Percentiles rank a stretch among this genome's conserved stretches.
These are phyloP conservation scores for Adenanthera pavonina DNA, from an alignment of 306 rosid genomes.

Conservation along the genomic window DNA sequence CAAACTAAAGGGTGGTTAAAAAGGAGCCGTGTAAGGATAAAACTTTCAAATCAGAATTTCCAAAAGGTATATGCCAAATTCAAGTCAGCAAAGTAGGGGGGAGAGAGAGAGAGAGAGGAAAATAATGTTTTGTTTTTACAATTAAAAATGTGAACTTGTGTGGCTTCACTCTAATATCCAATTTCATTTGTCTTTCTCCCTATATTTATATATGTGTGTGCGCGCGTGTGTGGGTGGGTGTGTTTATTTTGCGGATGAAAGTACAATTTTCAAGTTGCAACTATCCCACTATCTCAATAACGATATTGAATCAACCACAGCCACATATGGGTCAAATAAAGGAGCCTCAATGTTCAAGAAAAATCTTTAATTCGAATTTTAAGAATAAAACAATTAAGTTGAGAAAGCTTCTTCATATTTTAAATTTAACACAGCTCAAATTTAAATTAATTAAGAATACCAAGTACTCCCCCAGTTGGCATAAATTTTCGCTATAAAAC, in stretches of 20 bases:
- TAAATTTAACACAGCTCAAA: background rate
- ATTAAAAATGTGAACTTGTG: background rate
- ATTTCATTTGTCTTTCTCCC: background rate
- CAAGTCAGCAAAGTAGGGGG: slow-evolving; percentile 33
- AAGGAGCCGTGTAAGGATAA: slow-evolving; percentile 3
- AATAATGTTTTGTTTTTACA: slow-evolving; percentile 44
- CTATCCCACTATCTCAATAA: slow-evolving; percentile 29
- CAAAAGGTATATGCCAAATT: slow-evolving; percentile 18
- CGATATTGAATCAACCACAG: background rate
- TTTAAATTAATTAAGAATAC: background rate
- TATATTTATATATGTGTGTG: too few species aligned
- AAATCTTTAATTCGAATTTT: too few species aligned
- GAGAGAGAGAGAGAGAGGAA: slow-evolving; percentile 8
- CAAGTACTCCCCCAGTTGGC: too few species aligned
- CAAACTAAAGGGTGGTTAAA: slow-evolving; percentile 36
- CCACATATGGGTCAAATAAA: background rate
- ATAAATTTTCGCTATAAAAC: too few species aligned
- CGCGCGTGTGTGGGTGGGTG: background rate
- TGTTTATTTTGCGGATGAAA: slow-evolving; percentile 38
- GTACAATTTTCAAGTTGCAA: background rate
- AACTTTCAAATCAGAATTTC: slow-evolving; percentile 30
- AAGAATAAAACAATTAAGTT: too few species aligned
- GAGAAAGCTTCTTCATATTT: too few species aligned
- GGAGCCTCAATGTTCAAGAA: background rate
- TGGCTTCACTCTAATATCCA: background rate